Percentiles rank a stretch among this genome's conserved stretches.
phyloP scores from a whole-genome alignment of 495 filamentous ascomycete species.

The Bacidia gigantensis region DNA sequence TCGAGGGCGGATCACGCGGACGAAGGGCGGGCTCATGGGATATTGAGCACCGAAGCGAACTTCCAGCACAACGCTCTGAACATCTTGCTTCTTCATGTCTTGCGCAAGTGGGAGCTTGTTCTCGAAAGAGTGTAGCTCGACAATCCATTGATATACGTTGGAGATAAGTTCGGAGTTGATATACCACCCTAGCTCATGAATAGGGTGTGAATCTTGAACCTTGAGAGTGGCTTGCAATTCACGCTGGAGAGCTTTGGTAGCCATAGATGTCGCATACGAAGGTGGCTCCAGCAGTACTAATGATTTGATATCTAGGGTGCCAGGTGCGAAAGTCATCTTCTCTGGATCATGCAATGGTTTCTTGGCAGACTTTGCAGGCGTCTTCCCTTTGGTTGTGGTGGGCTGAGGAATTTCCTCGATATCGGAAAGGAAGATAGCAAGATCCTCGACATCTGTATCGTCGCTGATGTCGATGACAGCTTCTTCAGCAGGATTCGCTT shows the following conservation, averaged over 20 bases:
- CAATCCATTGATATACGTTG: conserved; percentile 88
- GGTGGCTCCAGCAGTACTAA: conserved; percentile 50
- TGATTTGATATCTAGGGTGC: conserved; percentile 38
- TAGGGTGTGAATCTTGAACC: conserved; percentile 45
- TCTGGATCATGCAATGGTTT: not conserved
- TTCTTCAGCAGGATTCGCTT: conserved; percentile 15
- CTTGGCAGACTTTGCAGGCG: conserved; percentile 1
- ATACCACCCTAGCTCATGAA: conserved; percentile 75
- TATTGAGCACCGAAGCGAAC: conserved; percentile 62
- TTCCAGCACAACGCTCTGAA: conserved; percentile 64
- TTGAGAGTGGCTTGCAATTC: conserved; percentile 49
- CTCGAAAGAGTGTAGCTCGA: conserved; percentile 80
- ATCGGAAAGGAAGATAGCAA: conserved; percentile 30
- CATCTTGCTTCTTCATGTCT: conserved; percentile 51
- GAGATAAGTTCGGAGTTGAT: conserved; percentile 44
- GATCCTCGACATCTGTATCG: conserved; percentile 39
- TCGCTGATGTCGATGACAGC: conserved; percentile 29
- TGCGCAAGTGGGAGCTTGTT: conserved; percentile 49
- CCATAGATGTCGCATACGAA: conserved; percentile 49
- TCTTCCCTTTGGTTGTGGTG: conserved; percentile 12
- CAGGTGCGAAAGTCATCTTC: conserved; percentile 53
- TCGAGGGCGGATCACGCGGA: conserved; percentile 70
- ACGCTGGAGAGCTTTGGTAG: conserved; percentile 47
- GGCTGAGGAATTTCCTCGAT: conserved; percentile 14
- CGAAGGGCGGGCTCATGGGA: conserved; percentile 70